Conservation (phyloP, 345 rosid species). For the rapeseed (Brassica napus) region Da-Ae NC_063440.1:18271001-18271500, state of each 20-base stretch:
- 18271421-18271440: no score
- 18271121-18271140: conserved; percentile 40
- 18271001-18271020: conserved; percentile 5
- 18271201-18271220: conserved; percentile 1
- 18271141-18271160: conserved; percentile 23
- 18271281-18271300: neutral
- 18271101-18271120: conserved; percentile 40
- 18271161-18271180: neutral
- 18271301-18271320: neutral
- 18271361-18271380: neutral
- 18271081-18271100: conserved; percentile 10
- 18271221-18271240: conserved; percentile 1
- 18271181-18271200: neutral
- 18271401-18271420: no score
- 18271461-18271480: no score
- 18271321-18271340: neutral
- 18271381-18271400: neutral
- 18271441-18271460: no score
- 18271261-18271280: neutral
- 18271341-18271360: neutral
- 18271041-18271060: conserved; percentile 5
- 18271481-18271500: no score
- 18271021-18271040: neutral
- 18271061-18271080: conserved; percentile 1
- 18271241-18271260: neutral